Base-by-base conservation (phyloP, 495 filamentous ascomycete genomes). In the Oleoguttula mirabilis region DNA sequence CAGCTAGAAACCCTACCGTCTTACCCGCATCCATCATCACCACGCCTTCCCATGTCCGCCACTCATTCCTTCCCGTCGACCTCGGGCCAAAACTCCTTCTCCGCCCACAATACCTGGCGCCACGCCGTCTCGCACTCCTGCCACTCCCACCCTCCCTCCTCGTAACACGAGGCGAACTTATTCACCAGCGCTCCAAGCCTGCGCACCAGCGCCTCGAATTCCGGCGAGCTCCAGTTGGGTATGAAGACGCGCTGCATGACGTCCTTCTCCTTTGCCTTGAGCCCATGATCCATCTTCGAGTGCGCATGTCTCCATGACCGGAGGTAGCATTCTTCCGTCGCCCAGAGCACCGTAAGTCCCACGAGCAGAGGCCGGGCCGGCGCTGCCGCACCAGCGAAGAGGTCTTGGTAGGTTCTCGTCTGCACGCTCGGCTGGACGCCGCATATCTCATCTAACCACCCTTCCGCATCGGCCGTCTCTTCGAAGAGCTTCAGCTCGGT, bases 171-270 rank as follows among this genome's bases (percentile, higher is more conserved):
- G 15, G 32, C 49, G 16, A 47, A 48, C 36, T 43, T 44, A 28
- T 52, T 44, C 24, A 52, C 39, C 31, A 47, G 32, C 7, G 24
- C 49, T 0, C 49, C 44, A 7, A 52, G 33, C 49, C 31, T 48
- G 3, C 45, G 15, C 23, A 52, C 49, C 21, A 48, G 48, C 15
- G 39, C 49, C 28, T 47, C 44, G 27, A 52, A 52, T 36, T 48
- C 44, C n/a, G 24, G 30, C 8, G 16, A 30, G 16, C 32, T 52
- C 49, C 49, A 52, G 34, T 47, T 48, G 7, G 49, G 49, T 11
- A 52, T 48, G 36, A 52, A 52, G 3, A 33, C 32, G 34, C 49
- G 6, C 45, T 48, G 43, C 49, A 52, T 48, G 8, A 52, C 44
- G 30, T 52, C 49, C 40, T 44, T 43, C 33, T 48, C 47, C 31